Conservation (phyloP, 805 yeast genomes). For the Lipomyces yamanashiensis region DNA sequence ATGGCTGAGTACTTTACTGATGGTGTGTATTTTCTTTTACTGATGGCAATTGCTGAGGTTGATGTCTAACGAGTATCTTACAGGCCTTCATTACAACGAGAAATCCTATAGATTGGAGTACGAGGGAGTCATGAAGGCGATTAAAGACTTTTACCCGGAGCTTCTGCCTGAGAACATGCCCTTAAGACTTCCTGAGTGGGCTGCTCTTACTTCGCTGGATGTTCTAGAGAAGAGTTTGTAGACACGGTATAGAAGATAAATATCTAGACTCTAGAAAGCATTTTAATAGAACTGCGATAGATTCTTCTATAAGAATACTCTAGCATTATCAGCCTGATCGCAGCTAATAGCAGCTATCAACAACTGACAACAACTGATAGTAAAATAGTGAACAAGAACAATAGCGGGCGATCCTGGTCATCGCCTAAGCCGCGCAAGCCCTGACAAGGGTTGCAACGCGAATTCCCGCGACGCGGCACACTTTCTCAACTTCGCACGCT, state of each 20-base stretch:
- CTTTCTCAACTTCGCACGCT: neutral
- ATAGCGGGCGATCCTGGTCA: too few relatives aligned
- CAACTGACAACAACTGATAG: too few relatives aligned
- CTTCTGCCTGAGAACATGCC: constrained; percentile 51
- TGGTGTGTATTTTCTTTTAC: constrained; percentile 38
- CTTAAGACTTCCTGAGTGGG: constrained; percentile 46
- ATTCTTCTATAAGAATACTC: neutral
- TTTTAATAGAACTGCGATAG: too few relatives aligned
- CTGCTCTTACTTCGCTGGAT: constrained; percentile 15
- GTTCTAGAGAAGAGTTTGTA: constrained; percentile 13
- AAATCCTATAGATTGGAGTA: constrained; percentile 57
- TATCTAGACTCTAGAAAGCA: neutral
- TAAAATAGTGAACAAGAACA: too few relatives aligned
- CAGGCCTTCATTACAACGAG: constrained; percentile 65
- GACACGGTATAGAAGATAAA: neutral
- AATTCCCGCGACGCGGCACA: constrained; percentile 3
- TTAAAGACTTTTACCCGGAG: constrained; percentile 55
- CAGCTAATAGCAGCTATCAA: too few relatives aligned
- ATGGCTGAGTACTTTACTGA: constrained; percentile 24
- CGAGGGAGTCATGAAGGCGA: constrained; percentile 50
- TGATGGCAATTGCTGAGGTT: constrained; percentile 38
- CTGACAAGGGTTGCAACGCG: neutral
- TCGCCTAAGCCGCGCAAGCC: neutral
- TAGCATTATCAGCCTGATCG: neutral
- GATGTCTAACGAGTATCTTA: neutral